phyloP scores from a whole-genome alignment of 1,139 yeast genomes.

The Candida sp. region DNA sequence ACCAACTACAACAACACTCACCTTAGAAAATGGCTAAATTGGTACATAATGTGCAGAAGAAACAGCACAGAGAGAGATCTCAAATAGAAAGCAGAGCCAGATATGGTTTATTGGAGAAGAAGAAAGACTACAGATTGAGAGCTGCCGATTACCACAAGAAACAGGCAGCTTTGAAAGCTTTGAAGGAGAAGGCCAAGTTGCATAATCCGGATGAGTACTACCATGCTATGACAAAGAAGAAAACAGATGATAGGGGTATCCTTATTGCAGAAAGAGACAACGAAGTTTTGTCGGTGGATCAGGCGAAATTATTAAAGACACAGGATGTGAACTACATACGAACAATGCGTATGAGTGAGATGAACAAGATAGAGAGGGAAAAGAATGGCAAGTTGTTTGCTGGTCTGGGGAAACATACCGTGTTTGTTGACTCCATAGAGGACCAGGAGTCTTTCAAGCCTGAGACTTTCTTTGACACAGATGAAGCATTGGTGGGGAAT shows the following conservation, averaged over 20 bases:
- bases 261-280: constrained; percentile 69
- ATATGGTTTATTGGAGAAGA: constrained; percentile 90
- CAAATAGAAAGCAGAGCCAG: constrained; percentile 77
- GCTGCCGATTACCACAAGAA: constrained; percentile 90
- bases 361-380: constrained; percentile 64
- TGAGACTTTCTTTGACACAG: constrained; percentile 72
- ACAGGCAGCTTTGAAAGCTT: constrained; percentile 79
- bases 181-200: constrained; percentile 70
- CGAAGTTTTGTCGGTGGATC: constrained; percentile 68
- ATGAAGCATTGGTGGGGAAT: constrained; percentile 59
- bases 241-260: constrained; percentile 72
- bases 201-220: constrained; percentile 97
- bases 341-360: constrained; percentile 73
- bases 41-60: constrained; percentile 91
- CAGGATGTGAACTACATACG: constrained; percentile 90
- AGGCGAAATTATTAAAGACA: constrained; percentile 81
- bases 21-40: constrained; percentile 67
- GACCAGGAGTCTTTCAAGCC: constrained; percentile 65
- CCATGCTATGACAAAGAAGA: constrained; percentile 82
- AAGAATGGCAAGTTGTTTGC: constrained; percentile 57
- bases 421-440: constrained; percentile 72
- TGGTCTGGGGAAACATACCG: constrained; percentile 76
- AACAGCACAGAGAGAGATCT: constrained; percentile 93
- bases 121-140: constrained; percentile 90
- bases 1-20: background rate